phyloP scores from a whole-genome alignment of 768 basidiomycete genomes.

The Phylloporus sp. region DNA sequence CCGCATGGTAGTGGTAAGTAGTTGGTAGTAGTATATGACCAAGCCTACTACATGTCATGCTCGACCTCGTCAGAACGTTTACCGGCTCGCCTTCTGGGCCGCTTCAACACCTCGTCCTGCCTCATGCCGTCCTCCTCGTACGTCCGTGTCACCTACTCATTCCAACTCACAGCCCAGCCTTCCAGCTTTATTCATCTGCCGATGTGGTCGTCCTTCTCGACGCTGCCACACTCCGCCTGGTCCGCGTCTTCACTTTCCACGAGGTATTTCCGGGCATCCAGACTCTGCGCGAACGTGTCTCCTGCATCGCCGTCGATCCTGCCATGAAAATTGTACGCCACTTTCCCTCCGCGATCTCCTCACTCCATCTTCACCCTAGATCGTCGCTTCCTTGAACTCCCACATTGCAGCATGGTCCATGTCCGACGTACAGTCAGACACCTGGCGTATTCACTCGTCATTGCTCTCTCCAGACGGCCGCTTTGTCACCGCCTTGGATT shows the following conservation, averaged over 20 bases:
- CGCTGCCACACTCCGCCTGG: conserved; percentile 58
- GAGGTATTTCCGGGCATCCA: conserved; percentile 70
- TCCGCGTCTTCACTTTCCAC: conserved; percentile 71
- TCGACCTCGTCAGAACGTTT: conserved; percentile 43
- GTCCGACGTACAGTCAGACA: conserved; percentile 55
- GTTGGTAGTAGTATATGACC: conserved; percentile 8
- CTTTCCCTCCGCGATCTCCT: conserved; percentile 1
- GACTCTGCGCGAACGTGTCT: conserved; percentile 42
- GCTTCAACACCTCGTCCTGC: conserved; percentile 54
- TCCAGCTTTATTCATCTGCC: conserved; percentile 67
- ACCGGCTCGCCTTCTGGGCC: conserved; percentile 49
- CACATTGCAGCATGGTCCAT: conserved; percentile 78
- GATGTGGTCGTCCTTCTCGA: conserved; percentile 67
- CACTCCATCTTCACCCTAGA: conserved; percentile 37
- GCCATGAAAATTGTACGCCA: conserved; percentile 74
- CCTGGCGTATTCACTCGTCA: conserved; percentile 81
- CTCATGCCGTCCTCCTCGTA: conserved; percentile 55
- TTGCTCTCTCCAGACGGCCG: conserved; percentile 56
- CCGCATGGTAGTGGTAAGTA: conserved; percentile 27
- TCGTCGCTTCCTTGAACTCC: conserved; percentile 64
- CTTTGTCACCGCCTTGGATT: conserved; percentile 59
- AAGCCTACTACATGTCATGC: conserved; percentile 33
- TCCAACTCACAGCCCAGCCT: neutral
- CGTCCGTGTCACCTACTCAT: conserved; percentile 23
- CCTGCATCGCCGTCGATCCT: conserved; percentile 65